A percentile compares a stretch with the other conserved stretches of the same genome.
Evolutionary conservation across 192 early-diverging fungal species (phyloP).

Genomic region (Chytriomyces sp.): DNA sequence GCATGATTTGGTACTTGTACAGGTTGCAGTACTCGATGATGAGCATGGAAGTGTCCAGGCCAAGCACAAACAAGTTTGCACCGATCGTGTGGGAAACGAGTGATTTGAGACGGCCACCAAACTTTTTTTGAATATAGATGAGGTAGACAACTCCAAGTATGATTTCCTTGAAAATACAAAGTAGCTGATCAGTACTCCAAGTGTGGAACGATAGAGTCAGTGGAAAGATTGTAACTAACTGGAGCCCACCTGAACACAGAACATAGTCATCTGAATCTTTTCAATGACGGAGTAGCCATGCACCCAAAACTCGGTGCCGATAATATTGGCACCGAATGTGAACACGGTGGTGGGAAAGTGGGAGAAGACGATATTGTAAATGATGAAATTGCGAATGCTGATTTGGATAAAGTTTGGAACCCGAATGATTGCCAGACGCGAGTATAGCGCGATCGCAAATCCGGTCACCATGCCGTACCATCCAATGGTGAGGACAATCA

Average conservation of each 20-base stretch:
- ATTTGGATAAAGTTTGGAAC: slow-evolving; percentile 6
- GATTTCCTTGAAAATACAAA: background rate
- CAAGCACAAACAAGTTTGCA: slow-evolving; percentile 33
- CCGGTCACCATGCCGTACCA: slow-evolving; percentile 42
- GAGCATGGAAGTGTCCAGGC: slow-evolving; percentile 34
- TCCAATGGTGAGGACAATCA: slow-evolving; percentile 37
- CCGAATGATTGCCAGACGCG: slow-evolving; percentile 23
- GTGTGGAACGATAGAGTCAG: background rate
- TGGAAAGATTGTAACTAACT: background rate
- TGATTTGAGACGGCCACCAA: background rate
- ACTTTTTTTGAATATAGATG: slow-evolving; percentile 23
- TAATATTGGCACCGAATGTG: slow-evolving; percentile 39
- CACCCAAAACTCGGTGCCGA: slow-evolving; percentile 11
- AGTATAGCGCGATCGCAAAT: slow-evolving; percentile 40
- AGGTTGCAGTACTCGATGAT: slow-evolving; percentile 33
- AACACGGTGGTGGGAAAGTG: slow-evolving; percentile 42
- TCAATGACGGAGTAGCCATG: slow-evolving; percentile 32
- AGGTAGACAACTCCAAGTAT: slow-evolving; percentile 29
- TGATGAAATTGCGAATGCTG: slow-evolving; percentile 12
- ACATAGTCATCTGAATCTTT: slow-evolving; percentile 42
- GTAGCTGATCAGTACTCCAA: background rate
- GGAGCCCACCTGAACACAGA: slow-evolving; percentile 32
- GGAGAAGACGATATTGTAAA: slow-evolving; percentile 32
- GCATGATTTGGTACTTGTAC: slow-evolving; percentile 46
- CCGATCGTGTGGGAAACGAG: slow-evolving; percentile 35